These are phyloP conservation scores for Triticum turgidum DNA, from an alignment of 176 grass and related monocot species.

Conservation along the genomic window DNA sequence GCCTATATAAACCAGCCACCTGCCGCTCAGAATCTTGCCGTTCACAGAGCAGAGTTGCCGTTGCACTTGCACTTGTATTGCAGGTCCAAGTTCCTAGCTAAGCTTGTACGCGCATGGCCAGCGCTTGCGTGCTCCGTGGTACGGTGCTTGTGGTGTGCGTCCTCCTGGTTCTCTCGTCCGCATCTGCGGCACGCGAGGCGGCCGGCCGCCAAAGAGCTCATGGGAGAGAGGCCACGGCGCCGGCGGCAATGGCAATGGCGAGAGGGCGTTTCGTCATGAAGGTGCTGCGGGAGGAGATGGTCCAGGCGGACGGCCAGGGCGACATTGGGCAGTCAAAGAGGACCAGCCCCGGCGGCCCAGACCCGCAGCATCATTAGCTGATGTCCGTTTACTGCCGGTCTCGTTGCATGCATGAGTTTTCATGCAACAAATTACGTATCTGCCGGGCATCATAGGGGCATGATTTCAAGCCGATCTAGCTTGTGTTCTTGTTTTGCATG, in stretches of 20 bases:
- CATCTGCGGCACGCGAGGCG: too few species aligned
- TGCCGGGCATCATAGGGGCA: too few species aligned
- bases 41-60: too few species aligned
- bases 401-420: too few species aligned
- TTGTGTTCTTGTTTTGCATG: too few species aligned
- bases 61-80: neutral
- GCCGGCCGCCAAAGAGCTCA: neutral
- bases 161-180: constrained; percentile 25
- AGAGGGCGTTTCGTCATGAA: neutral
- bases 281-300: constrained; percentile 6
- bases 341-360: constrained; percentile 55
- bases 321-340: constrained; percentile 40
- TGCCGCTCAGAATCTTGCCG: neutral
- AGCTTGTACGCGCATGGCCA: constrained; percentile 17
- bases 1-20: neutral
- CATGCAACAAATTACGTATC: too few species aligned
- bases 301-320: neutral
- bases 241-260: neutral
- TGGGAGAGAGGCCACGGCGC: neutral
- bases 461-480: too few species aligned
- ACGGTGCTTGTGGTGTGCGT: neutral
- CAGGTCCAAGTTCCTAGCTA: neutral
- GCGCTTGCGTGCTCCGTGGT: too few species aligned
- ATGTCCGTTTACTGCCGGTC: neutral
- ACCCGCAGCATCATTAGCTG: constrained; percentile 29